A percentile compares a stretch with the other conserved stretches of the same genome.
These are phyloP conservation scores for Atractiella rhizophila DNA, from an alignment of 768 basidiomycete species.

Conservation along the genomic window DNA sequence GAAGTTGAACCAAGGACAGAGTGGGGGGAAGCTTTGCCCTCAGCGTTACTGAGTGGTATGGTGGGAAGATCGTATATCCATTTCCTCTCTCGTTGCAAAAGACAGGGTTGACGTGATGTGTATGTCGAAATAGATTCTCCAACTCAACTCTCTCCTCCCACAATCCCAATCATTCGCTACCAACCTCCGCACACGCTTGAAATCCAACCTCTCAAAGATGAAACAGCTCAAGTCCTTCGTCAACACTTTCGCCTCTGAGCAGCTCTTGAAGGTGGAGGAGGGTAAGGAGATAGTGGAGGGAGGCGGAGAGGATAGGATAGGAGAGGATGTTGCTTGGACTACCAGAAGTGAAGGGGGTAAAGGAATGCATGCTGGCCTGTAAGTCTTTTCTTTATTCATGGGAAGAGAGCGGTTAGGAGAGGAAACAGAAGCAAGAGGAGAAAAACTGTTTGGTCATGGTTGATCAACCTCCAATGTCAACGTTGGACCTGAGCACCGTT, in stretches of 20 bases:
- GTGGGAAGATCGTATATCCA: no score
- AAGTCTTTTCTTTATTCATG: not conserved
- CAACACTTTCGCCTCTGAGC: slow-evolving; percentile 81
- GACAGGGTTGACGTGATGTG: not conserved
- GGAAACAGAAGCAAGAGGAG: slow-evolving; percentile 31
- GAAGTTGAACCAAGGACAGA: slow-evolving; percentile 45
- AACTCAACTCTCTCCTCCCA: slow-evolving; percentile 73
- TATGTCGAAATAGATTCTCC: slow-evolving; percentile 31
- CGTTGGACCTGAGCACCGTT: no score
- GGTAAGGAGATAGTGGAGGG: no score
- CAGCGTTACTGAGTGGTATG: slow-evolving; percentile 28
- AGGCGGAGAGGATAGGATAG: slow-evolving; percentile 14
- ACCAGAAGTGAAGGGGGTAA: slow-evolving; percentile 21
- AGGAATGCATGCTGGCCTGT: slow-evolving; percentile 11
- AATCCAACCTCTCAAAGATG: slow-evolving; percentile 74
- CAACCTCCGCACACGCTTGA: slow-evolving; percentile 63
- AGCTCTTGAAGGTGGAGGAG: slow-evolving; percentile 4
- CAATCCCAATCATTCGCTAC: slow-evolving; percentile 69
- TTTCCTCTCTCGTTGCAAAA: not conserved
- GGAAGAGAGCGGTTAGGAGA: slow-evolving; percentile 21
- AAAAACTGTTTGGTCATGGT: no score
- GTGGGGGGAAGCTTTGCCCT: slow-evolving; percentile 85
- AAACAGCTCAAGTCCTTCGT: slow-evolving; percentile 71
- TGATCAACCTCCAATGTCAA: no score
- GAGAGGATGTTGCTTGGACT: slow-evolving; percentile 21